Conservation (phyloP, 2,329 filamentous ascomycete genomes). For the Hortaea werneckii region DNA sequence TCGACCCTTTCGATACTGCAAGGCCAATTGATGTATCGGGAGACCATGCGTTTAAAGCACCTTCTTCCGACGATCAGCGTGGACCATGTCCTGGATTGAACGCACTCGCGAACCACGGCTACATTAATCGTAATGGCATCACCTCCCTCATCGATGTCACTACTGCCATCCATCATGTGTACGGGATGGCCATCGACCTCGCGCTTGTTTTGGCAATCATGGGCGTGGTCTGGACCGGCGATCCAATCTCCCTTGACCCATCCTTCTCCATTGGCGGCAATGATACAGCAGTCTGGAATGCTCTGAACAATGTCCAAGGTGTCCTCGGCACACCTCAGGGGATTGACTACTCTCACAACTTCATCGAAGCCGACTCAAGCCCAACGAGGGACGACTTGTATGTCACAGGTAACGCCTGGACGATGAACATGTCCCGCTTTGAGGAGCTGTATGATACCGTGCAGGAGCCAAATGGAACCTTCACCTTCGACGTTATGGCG, state of each 20-base stretch:
- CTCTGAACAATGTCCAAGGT: constrained; percentile 23
- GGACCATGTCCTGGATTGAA: constrained; percentile 11
- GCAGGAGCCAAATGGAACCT: constrained; percentile 3
- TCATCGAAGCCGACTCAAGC: constrained; percentile 44
- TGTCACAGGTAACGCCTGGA: constrained; percentile 34
- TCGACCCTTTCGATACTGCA: background rate
- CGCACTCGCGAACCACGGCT: constrained; percentile 7
- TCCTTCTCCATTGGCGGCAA: constrained; percentile 14
- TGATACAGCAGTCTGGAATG: constrained; percentile 22
- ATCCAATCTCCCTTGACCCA: constrained; percentile 30
- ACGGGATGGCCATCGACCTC: constrained; percentile 20
- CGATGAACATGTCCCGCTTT: constrained; percentile 43
- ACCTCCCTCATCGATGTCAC: constrained; percentile 19
- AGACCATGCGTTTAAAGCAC: constrained; percentile 5
- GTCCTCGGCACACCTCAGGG: constrained; percentile 15
- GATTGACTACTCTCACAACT: constrained; percentile 42
- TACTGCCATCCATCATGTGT: constrained; percentile 11
- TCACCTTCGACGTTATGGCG: constrained; percentile 19
- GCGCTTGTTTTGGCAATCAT: constrained; percentile 16
- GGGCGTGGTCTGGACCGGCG: constrained; percentile 16
- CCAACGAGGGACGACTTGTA: constrained; percentile 45
- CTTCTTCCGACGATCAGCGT: constrained; percentile 7
- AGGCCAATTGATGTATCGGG: constrained; percentile 6
- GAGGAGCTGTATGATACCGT: constrained; percentile 31
- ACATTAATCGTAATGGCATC: constrained; percentile 4